Evolutionary conservation across 257 asterid species (phyloP), one percentile per base, ranked within the genome.

Genomic region (Penstemon barbatus): DNA sequence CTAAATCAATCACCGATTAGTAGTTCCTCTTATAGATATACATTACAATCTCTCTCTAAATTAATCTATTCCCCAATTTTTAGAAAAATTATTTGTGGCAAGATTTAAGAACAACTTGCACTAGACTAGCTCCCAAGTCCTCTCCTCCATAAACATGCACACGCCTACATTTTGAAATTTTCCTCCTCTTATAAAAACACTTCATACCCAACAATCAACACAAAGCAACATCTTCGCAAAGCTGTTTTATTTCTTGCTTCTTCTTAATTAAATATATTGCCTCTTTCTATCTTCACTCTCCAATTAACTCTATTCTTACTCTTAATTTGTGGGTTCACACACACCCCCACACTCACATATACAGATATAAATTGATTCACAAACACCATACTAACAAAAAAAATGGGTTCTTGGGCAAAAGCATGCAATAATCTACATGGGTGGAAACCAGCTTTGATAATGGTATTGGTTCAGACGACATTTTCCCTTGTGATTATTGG

Each of bases 381-480:
- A 57, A 18, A 57, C 33, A 25, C 33, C 1, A 25, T 18, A 8
- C 33, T 25, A 10, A 15, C 7, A 11, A 7, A 8, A 10, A 10
- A 12, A 3, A 78, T 69, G 80, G 68, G 6, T 41, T 7, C 50
- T 4, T 15, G 48, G 65, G 76, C 43, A 10, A 77, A 61, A 8
- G 54, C 71, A 6, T 43, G 72, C 74, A 69, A 71, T 37, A 57
- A 15, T 38, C 6, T 82, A 51, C 82, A 82, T 42, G 88, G 78
- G n/a, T 15, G 80, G 81, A 85, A 86, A 71, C 90, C 97, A 1
- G 63, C 84, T 3, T 2, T 83, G n/a, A 2, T 87, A 0, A 87
- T 90, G 95, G 38, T 82, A 4, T 0, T 78, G 57, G 85, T 65
- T 33, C 89, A 84, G 66, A 4, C 60, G 0, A 25, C 80, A 40